Evolutionary conservation across 257 asterid genomes (phyloP), one percentile per base, ranked within the genome.

Genomic region (Asclepias syriaca): DNA sequence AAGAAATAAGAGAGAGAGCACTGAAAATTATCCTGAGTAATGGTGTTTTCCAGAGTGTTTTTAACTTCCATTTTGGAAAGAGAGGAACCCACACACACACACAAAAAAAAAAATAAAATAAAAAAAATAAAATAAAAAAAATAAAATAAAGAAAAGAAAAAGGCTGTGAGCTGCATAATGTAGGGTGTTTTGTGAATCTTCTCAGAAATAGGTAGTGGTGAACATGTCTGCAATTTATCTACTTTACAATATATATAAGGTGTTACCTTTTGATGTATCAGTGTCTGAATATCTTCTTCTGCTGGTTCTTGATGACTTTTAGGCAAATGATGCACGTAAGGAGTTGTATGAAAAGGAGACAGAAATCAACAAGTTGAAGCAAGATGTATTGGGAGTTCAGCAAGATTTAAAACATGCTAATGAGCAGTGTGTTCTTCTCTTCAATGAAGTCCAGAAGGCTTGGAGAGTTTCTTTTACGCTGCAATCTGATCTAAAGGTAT

Each of bases 381-480:
- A 83, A 72, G 98, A 95, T 75, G 77, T 74, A 74, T 67, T 78
- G 81, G 93, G 82, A 70, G 71, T 84, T 16, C 87, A 83, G 75
- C 96, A 90, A 72, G 96, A 89, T 78, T 69, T 92, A 72, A 92
- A 84, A 81, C 85, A 66, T 80, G 96, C 96, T 24, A 92, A 87
- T 74, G 98, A 95, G 77, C 99, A 95, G 81, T 88, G 96, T 56
- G 92, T 95, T 75, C 85, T 95, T 73, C 92, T 92, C 79, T 88
- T 85, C 85, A 92, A 89, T 87, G 97, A 92, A 88, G 98, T 92
- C 77, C 99, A 95, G 87, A 95, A 92, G 81, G 97, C 97, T 56
- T 90, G 95, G 98, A 92, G 90, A 86, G 95, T 92, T 83, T 92
- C 98, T 78, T 89, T 77, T 78, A 86, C 97, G 2, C 81, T 95